These are phyloP conservation scores for Raffaelea arxii DNA, from an alignment of 2,329 filamentous ascomycete genomes.

Conservation along the genomic window DNA sequence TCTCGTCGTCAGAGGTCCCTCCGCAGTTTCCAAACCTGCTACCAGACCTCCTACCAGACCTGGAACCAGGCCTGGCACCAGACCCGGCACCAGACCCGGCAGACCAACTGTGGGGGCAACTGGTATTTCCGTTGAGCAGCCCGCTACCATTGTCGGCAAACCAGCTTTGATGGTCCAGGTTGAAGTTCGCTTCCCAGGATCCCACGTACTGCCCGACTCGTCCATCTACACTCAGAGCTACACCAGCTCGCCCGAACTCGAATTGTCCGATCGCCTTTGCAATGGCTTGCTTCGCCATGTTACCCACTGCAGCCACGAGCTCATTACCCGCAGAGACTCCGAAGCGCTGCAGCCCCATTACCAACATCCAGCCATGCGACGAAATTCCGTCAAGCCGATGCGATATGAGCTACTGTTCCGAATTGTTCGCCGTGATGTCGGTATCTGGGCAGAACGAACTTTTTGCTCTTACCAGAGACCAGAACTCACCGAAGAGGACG, in stretches of 20 bases:
- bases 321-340: conserved; percentile 43
- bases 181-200: conserved; percentile 11
- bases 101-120: not conserved
- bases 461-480: conserved; percentile 42
- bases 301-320: conserved; percentile 40
- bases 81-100: not conserved
- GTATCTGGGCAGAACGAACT: conserved; percentile 32
- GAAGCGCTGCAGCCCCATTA: conserved; percentile 26
- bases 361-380: conserved; percentile 14
- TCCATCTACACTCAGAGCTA: conserved; percentile 32
- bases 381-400: conserved; percentile 25
- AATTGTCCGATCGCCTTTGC: conserved; percentile 35
- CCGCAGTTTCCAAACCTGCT: not conserved
- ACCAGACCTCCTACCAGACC: too few species aligned
- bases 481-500: conserved; percentile 30
- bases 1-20: not conserved
- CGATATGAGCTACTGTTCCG: conserved; percentile 40
- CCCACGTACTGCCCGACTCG: not conserved
- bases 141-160: too few species aligned
- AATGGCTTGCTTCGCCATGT: conserved; percentile 39
- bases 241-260: conserved; percentile 32
- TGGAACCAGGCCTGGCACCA: not conserved
- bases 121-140: not conserved
- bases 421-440: conserved; percentile 29
- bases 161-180: conserved; percentile 11